Conservation (phyloP, 164 flowering plant genomes). For the Stephania cephalantha region DNA sequence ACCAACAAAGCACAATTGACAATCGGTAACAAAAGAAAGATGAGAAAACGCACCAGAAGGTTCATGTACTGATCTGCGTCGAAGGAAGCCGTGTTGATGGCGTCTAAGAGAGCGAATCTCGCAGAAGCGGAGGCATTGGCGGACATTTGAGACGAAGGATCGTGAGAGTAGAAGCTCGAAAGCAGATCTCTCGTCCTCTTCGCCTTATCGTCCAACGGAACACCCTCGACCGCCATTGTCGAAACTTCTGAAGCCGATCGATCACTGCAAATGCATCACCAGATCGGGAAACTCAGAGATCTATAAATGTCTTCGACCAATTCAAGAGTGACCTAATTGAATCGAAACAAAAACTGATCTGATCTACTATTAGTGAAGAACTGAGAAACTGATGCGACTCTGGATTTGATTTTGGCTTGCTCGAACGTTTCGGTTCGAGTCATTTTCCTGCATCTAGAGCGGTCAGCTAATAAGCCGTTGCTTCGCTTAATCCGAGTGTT, state of each 20-base stretch:
- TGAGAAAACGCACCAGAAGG: constrained; percentile 43
- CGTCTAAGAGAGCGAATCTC: constrained; percentile 47
- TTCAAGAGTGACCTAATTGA: background rate
- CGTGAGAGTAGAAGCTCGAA: constrained; percentile 91
- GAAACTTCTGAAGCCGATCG: background rate
- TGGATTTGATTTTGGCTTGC: background rate
- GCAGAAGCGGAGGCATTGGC: constrained; percentile 25
- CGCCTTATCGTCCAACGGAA: constrained; percentile 83
- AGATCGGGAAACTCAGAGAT: background rate
- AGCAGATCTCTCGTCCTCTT: constrained; percentile 94
- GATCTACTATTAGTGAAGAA: too few relatives aligned
- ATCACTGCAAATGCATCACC: background rate
- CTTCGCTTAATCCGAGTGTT: too few relatives aligned
- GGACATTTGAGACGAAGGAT: constrained; percentile 52
- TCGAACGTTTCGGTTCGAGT: background rate
- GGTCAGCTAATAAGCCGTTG: too few relatives aligned
- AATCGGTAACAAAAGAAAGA: background rate
- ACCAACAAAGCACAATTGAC: background rate
- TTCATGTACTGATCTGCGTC: constrained; percentile 92
- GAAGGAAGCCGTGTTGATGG: constrained; percentile 78
- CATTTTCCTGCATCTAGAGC: too few relatives aligned
- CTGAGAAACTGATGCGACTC: background rate
- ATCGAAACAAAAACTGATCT: background rate
- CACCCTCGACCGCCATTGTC: constrained; percentile 55
- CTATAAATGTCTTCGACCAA: background rate